phyloP scores from a whole-genome alignment of 805 yeast genomes.

The Lipomyces mesembrius region DNA sequence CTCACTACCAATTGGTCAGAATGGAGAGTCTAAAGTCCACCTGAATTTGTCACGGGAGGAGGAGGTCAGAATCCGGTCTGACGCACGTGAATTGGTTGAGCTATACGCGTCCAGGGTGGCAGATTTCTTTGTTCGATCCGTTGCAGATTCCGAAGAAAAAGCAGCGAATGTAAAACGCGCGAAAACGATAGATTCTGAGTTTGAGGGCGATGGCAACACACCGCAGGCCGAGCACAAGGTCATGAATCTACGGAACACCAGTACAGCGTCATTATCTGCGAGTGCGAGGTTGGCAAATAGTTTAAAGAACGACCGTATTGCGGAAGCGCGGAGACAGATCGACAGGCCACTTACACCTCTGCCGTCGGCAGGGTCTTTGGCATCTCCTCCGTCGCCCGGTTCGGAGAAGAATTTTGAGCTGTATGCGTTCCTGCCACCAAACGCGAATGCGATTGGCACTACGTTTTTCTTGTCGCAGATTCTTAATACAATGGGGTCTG shows the following conservation, averaged over 20 bases:
- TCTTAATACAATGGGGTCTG: slow-evolving; percentile 50
- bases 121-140: slow-evolving; percentile 40
- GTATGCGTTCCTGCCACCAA: slow-evolving; percentile 64
- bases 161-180: not conserved
- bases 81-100: slow-evolving; percentile 49
- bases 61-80: slow-evolving; percentile 48
- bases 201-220: not conserved
- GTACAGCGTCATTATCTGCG: slow-evolving; percentile 30
- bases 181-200: slow-evolving; percentile 7
- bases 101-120: slow-evolving; percentile 39
- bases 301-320: slow-evolving; percentile 24
- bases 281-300: slow-evolving; percentile 35
- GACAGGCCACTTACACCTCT: slow-evolving; percentile 7
- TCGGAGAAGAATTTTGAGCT: slow-evolving; percentile 19
- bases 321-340: slow-evolving; percentile 12
- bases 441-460: slow-evolving; percentile 65
- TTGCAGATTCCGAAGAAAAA: slow-evolving; percentile 21
- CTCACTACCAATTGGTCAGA: slow-evolving; percentile 51
- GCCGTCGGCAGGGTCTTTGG: slow-evolving; percentile 3
- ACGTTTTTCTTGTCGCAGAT: slow-evolving; percentile 57
- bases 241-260: slow-evolving; percentile 12
- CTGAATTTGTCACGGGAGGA: slow-evolving; percentile 53
- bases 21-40: slow-evolving; percentile 48
- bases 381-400: slow-evolving; percentile 31
- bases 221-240: not conserved